phyloP scores from a whole-genome alignment of 306 rosid species.

The Trichosanthes cucumerina region DNA sequence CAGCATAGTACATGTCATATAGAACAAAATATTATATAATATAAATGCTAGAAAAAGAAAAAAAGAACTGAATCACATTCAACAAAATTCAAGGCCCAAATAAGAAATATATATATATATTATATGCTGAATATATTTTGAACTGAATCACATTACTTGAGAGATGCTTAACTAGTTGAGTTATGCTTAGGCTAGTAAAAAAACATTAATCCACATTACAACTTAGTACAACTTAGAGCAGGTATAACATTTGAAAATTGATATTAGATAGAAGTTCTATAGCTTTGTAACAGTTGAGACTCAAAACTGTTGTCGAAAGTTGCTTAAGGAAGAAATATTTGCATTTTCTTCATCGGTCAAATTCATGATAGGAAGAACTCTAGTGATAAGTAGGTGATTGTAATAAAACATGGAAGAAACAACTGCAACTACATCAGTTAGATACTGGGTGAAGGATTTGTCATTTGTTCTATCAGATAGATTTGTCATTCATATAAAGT shows the following conservation, averaged over 20 bases:
- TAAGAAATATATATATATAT: too few species aligned
- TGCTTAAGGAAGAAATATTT: background rate
- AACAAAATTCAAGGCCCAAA: background rate
- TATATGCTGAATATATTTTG: too few species aligned
- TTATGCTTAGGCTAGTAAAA: too few species aligned
- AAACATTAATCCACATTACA: background rate
- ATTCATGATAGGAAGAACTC: background rate
- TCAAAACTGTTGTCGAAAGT: background rate
- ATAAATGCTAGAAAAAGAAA: background rate
- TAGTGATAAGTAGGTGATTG: background rate
- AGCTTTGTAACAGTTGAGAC: background rate
- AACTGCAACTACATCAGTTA: background rate
- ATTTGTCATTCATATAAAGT: slow-evolving; percentile 3
- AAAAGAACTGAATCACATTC: background rate
- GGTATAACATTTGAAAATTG: background rate
- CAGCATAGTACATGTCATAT: background rate
- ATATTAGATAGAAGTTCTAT: background rate
- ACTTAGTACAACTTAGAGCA: background rate
- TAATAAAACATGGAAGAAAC: background rate
- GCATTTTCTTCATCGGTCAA: background rate
- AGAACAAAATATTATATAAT: background rate
- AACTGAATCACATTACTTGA: too few species aligned
- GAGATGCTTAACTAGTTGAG: too few species aligned
- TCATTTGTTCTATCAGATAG: background rate
- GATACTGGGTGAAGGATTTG: background rate